phyloP scores from a whole-genome alignment of 257 asterid species.

The Salvia hispanica region DNA sequence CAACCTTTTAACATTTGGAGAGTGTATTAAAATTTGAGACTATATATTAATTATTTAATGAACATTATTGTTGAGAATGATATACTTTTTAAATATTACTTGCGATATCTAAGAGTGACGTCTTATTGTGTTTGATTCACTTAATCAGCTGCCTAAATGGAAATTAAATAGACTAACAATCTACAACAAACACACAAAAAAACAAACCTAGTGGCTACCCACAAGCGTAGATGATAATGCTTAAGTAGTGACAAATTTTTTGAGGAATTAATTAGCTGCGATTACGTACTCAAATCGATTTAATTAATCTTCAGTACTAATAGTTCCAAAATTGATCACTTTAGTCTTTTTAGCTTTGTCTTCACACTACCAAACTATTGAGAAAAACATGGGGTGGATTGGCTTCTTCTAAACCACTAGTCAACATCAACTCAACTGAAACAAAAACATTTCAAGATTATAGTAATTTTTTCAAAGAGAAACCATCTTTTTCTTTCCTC shows the following conservation, averaged over 20 bases:
- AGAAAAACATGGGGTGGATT: neutral
- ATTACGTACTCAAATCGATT: constrained; percentile 38
- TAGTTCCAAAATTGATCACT: constrained; percentile 29
- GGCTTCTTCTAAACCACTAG: neutral
- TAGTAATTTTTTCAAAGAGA: neutral
- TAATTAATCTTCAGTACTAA: constrained; percentile 28
- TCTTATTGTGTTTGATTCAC: neutral
- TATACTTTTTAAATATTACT: neutral
- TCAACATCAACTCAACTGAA: neutral
- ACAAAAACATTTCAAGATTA: neutral
- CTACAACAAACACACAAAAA: neutral
- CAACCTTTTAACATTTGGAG: neutral
- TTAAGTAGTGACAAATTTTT: constrained; percentile 8
- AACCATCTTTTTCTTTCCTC: neutral
- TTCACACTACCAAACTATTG: constrained; percentile 27
- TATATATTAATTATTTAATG: neutral
- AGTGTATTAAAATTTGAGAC: neutral
- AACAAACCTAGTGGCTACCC: constrained; percentile 16
- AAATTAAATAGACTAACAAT: constrained; percentile 19
- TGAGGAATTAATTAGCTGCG: constrained; percentile 19
- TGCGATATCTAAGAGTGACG: constrained; percentile 24
- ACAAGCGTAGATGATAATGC: neutral
- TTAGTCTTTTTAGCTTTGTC: constrained; percentile 29
- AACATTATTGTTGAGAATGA: constrained; percentile 1
- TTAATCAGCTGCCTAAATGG: constrained; percentile 1